Conservation (phyloP, 1,284 basidiomycete genomes). For the Fomitiporia mediterranea region DNA sequence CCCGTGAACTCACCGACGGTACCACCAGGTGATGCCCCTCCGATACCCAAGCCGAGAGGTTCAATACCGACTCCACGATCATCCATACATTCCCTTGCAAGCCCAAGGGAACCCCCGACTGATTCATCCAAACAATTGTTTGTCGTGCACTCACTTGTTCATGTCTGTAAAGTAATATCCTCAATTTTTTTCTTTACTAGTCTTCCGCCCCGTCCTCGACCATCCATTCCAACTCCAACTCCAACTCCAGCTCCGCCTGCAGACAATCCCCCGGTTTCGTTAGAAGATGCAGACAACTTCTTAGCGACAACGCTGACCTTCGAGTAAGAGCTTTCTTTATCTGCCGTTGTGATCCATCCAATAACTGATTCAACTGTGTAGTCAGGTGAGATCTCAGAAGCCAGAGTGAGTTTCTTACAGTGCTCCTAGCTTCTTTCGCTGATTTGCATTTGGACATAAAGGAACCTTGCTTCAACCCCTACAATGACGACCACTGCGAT, state of each 20-base stretch:
- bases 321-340: slow-evolving; percentile 1
- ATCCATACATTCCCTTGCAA: not conserved
- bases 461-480: not conserved
- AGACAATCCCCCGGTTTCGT: not conserved
- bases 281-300: slow-evolving; percentile 18
- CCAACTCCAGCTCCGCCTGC: not conserved
- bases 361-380: slow-evolving; percentile 22
- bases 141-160: not conserved
- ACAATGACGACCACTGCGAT: not conserved
- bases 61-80: not conserved
- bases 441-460: not conserved
- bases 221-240: not conserved
- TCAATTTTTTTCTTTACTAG: not conserved
- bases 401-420: slow-evolving; percentile 10
- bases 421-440: not conserved
- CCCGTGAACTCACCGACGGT: not conserved
- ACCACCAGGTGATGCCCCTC: not conserved
- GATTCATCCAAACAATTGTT: not conserved
- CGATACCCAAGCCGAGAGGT: not conserved
- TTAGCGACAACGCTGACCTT: slow-evolving; percentile 14
- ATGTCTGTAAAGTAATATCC: not conserved
- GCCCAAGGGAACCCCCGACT: not conserved
- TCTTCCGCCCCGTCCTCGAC: slow-evolving; percentile 7
- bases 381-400: slow-evolving; percentile 4
- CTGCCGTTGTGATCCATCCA: slow-evolving; percentile 21